Conservation (phyloP, 768 basidiomycete species). For the Nevesoporus exiguus region DNA sequence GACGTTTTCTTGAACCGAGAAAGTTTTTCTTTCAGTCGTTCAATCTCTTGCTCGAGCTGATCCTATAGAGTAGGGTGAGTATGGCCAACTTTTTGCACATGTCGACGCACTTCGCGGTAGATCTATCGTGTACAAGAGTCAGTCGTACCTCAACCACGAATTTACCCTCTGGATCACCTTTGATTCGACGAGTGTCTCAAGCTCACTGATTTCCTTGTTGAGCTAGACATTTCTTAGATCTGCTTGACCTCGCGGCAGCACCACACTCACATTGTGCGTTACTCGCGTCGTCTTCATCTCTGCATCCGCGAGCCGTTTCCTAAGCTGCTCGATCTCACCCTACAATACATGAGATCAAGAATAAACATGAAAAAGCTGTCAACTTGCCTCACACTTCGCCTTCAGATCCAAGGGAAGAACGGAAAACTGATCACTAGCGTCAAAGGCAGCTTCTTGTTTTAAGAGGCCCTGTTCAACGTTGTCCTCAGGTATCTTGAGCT, state of each 20-base stretch:
- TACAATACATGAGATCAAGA: constrained; percentile 23
- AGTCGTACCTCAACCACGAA: background rate
- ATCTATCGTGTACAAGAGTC: constrained; percentile 49
- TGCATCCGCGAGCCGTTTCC: constrained; percentile 62
- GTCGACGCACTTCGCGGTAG: constrained; percentile 64
- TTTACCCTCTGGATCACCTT: constrained; percentile 51
- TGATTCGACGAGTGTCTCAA: constrained; percentile 90
- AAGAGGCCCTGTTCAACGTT: constrained; percentile 62
- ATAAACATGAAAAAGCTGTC: background rate
- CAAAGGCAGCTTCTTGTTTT: constrained; percentile 44
- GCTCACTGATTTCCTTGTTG: constrained; percentile 87
- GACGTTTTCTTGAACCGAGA: constrained; percentile 56
- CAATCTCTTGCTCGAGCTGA: constrained; percentile 83
- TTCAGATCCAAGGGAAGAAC: constrained; percentile 35
- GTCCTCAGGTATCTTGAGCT: constrained; percentile 73
- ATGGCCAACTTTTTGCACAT: background rate
- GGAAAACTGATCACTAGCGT: constrained; percentile 18
- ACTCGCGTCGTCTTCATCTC: constrained; percentile 75
- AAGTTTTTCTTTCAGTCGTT: constrained; percentile 70
- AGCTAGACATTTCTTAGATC: constrained; percentile 44
- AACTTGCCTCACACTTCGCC: constrained; percentile 49
- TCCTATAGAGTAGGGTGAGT: constrained; percentile 45
- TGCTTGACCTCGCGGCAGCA: background rate
- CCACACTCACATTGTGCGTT: constrained; percentile 58
- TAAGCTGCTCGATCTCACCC: constrained; percentile 65